These are phyloP conservation scores for Lasiodiplodia hormozganensis DNA, from an alignment of 2,329 filamentous ascomycete species.

Conservation along the genomic window DNA sequence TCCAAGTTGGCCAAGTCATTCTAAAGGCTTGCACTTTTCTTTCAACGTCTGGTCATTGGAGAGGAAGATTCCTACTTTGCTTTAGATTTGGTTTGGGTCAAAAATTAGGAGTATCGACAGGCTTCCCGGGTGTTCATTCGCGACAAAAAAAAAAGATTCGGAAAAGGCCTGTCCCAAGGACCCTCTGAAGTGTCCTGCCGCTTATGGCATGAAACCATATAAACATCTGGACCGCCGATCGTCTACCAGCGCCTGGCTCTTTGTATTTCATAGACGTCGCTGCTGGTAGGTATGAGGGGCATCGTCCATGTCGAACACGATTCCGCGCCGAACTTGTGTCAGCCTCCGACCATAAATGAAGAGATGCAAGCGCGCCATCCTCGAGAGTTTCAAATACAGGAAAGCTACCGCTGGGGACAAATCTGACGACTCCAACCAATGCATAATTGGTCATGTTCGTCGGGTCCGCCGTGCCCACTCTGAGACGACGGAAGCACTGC, in stretches of 20 bases:
- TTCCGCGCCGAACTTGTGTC: no score
- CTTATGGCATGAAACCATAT: neutral
- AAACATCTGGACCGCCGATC: neutral
- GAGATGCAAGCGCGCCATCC: no score
- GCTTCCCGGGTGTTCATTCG: neutral
- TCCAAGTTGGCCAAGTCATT: slow-evolving; percentile 22
- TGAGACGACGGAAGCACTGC: no score
- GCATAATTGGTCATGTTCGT: no score
- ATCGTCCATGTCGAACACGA: no score
- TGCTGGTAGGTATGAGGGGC: no score
- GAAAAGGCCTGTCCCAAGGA: neutral
- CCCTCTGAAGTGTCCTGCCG: neutral
- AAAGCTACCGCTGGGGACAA: no score
- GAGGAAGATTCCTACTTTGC: neutral
- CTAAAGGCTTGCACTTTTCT: neutral
- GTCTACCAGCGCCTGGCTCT: neutral
- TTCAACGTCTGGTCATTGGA: neutral
- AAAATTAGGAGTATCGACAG: neutral
- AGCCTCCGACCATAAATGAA: no score
- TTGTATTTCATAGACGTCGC: no score
- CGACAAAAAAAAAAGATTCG: neutral
- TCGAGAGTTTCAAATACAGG: no score
- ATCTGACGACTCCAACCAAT: no score
- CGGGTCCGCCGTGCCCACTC: no score
- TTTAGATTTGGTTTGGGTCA: neutral